phyloP scores from a whole-genome alignment of 148 eudicot genomes.

The Dysphania ambrosioides region DNA sequence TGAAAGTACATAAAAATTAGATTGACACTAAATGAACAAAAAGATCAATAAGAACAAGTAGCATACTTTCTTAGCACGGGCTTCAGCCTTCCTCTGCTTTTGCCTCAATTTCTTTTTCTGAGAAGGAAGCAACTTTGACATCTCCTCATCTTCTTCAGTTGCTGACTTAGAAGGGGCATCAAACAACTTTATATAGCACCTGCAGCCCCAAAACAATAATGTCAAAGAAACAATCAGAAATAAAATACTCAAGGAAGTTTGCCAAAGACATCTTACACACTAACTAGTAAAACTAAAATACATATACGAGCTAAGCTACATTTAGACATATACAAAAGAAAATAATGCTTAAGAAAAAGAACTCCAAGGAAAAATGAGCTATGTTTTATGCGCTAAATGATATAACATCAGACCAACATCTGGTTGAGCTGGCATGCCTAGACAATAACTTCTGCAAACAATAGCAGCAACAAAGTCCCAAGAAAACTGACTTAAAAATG shows the following conservation, averaged over 20 bases:
- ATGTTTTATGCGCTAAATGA: not conserved
- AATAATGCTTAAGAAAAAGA: not conserved
- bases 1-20: constrained; percentile 32
- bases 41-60: constrained; percentile 3
- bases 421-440: not conserved
- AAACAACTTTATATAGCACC: constrained; percentile 84
- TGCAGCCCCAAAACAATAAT: constrained; percentile 35
- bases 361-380: not conserved
- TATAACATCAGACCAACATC: not conserved
- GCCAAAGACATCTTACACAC: not conserved
- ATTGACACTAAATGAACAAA: constrained; percentile 3
- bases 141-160: constrained; percentile 89
- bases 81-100: constrained; percentile 96
- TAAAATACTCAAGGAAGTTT: not conserved
- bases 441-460: not conserved
- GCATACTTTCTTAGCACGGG: constrained; percentile 88
- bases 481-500: not conserved
- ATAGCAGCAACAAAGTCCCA: not conserved
- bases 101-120: constrained; percentile 96
- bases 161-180: constrained; percentile 88
- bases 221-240: constrained; percentile 3
- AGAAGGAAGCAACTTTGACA: constrained; percentile 74
- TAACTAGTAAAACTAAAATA: not conserved
- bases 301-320: not conserved
- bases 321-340: not conserved